phyloP scores from a whole-genome alignment of 345 rosid genomes.

The Alliaria petiolata region DNA sequence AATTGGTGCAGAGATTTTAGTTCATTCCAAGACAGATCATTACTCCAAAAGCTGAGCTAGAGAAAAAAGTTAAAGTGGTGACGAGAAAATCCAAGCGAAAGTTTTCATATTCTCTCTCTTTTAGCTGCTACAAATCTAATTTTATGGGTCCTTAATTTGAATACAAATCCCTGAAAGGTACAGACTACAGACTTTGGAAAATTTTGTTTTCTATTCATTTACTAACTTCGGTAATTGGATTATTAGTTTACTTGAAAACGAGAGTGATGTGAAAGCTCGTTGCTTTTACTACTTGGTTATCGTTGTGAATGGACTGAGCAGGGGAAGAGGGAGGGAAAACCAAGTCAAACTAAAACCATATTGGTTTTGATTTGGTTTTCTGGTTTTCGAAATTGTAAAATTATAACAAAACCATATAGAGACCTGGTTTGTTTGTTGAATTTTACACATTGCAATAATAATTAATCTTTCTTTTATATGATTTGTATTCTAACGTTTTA shows the following conservation, averaged over 20 bases:
- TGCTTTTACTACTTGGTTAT: neutral
- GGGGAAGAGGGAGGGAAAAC: neutral
- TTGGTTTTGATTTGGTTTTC: no score
- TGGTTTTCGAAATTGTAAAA: no score
- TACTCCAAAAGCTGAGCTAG: slow-evolving; percentile 29
- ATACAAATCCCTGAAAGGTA: no score
- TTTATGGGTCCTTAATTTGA: neutral
- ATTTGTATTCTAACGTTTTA: no score
- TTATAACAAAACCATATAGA: neutral
- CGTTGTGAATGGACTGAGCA: neutral
- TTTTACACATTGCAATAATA: no score
- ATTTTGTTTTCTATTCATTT: neutral
- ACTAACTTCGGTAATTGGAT: neutral
- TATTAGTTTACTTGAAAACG: no score
- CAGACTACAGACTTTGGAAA: no score
- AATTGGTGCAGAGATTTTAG: slow-evolving; percentile 18
- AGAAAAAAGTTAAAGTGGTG: slow-evolving; percentile 9
- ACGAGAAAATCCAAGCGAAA: slow-evolving; percentile 17
- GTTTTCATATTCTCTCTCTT: neutral
- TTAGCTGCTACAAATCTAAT: no score
- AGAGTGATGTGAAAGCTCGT: no score
- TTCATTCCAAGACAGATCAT: slow-evolving; percentile 30
- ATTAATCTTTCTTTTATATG: no score
- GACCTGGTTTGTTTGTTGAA: neutral
- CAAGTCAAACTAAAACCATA: neutral